Evolutionary conservation across 2,329 filamentous ascomycete genomes (phyloP), one percentile per base, ranked within the genome.

Genomic region (Paecilomyces dactylethromorphus): DNA sequence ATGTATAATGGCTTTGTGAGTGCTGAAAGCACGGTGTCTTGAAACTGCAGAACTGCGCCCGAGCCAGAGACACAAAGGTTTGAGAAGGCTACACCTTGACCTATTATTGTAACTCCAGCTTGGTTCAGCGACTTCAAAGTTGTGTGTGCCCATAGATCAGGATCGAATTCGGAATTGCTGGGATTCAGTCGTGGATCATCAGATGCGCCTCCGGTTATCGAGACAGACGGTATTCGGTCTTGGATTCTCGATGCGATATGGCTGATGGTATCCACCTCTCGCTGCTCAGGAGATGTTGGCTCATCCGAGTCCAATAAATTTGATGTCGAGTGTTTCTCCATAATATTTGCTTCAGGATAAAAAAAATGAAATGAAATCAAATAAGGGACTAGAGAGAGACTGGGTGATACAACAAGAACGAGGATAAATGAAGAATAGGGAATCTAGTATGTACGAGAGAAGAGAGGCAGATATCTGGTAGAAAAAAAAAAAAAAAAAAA

Each of bases 1-100:
- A 45, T 18, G 18, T 45, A 45, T 0, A 82, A 67, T 22, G 68
- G 68, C 26, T 64, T 55, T 4, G 58, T 60, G 33, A 69, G 57
- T 18, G 59, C 62, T 4, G 67, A 68, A 1, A 61, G 54, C 3
- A 69, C 45, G 18, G 65, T 69, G 35, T 69, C 62, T 57, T 69
- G 68, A 35, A 62, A 63, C 39, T 63, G 66, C 7, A 69, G 53
- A 3, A 65, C 59, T 2, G 64, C 63, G 12, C 68, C 68, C 1
- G 64, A 66, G 24, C 68, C 68, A 5, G 63, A 66, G 32, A 69
- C 61, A 3, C 59, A 65, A 7, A 69, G 56, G 24, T 69, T 60
- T 11, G 62, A 62, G 33, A 69, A 69, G 21, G 68, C 65, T 4
- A 69, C 61, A 3, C 68, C 65, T 56, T 68, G 67, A 13, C 49